Evolutionary conservation across 1,139 yeast genomes (phyloP).

Genomic region (Ashbya aceris): DNA sequence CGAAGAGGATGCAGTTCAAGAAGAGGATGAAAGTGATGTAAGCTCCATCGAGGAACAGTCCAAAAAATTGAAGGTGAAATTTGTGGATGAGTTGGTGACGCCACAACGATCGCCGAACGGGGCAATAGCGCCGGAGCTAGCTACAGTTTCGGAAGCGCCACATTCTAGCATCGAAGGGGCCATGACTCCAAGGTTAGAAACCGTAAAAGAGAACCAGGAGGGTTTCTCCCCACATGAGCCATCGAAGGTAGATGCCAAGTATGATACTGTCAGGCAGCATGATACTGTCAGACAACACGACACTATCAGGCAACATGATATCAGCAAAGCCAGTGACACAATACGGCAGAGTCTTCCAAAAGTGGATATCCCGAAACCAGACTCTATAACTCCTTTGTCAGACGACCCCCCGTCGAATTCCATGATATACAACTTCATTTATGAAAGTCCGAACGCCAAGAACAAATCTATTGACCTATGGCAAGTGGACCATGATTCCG

Average conservation of each 20-base stretch:
- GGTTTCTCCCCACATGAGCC: not conserved
- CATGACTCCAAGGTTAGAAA: no score
- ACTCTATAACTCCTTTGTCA: not conserved
- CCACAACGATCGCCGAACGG: no score
- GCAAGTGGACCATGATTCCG: constrained; percentile 12
- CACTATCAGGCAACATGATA: no score
- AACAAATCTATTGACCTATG: constrained; percentile 11
- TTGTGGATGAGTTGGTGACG: constrained; percentile 1
- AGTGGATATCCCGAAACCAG: not conserved
- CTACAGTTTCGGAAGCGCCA: no score
- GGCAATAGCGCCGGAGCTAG: no score
- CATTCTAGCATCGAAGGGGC: no score
- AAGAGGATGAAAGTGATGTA: constrained; percentile 10
- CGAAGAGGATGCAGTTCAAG: constrained; percentile 7
- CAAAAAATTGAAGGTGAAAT: constrained; percentile 3
- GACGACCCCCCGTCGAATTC: not conserved
- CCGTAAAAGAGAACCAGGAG: not conserved
- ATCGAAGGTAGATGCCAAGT: not conserved
- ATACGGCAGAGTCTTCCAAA: not conserved
- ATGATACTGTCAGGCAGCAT: no score
- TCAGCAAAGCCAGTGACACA: no score
- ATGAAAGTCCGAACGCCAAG: constrained; percentile 8
- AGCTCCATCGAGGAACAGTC: constrained; percentile 3
- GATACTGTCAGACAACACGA: no score
- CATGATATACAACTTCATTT: constrained; percentile 12